Base-by-base conservation (phyloP, 352 stramenopile species). In the Thraustochytrium sp. region DNA sequence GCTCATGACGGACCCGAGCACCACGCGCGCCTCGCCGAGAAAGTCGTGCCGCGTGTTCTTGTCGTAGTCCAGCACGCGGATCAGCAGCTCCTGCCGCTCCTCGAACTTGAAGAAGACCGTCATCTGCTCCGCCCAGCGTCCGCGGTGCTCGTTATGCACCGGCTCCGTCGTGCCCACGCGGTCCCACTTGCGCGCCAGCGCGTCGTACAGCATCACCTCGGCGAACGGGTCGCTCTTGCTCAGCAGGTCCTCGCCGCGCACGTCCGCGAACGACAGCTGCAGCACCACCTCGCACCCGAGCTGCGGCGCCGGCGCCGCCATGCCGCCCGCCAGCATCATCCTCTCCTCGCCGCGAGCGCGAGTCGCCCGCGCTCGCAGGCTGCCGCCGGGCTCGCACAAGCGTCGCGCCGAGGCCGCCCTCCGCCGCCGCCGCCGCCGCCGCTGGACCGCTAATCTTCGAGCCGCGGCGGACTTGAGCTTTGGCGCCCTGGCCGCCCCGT, bases 221-320 rank as follows among this genome's bases (percentile, higher is more conserved):
- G 65, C 65, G 31, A 78, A 82, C 2, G 74, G 74, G 36, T 82
- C 74, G 23, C n/a, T 62, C 36, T 82, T 82, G 38, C 54, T 82
- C 21, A 82, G 74, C 38, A 84, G 9, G 44, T 82, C 74, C 9
- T 9, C 9, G 11, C 40, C 46, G 2, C 36, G 51, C 38, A 82
- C 16, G 31, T 55, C 63, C 48, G n/a, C 44, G 63, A 76, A 82
- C 11, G 13, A n/a, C 9, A 82, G 63, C 13, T 82, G 46, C 38
- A 82, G 74, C n/a, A 11, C 18, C 37, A 82, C 29, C 23, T 77
- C 49, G 48, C 42, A 55, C 11, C 65, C 65, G 34, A 65, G 55
- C 26, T n/a, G 55, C 55, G 2, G 34, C 55, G 26, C 29, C 55
- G 34, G 29, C 55, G 34, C 26, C 55, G 21, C 13, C 26, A 34